Base-by-base conservation (phyloP, 2,329 filamentous ascomycete species). In the Pyrenophora graminea region DNA sequence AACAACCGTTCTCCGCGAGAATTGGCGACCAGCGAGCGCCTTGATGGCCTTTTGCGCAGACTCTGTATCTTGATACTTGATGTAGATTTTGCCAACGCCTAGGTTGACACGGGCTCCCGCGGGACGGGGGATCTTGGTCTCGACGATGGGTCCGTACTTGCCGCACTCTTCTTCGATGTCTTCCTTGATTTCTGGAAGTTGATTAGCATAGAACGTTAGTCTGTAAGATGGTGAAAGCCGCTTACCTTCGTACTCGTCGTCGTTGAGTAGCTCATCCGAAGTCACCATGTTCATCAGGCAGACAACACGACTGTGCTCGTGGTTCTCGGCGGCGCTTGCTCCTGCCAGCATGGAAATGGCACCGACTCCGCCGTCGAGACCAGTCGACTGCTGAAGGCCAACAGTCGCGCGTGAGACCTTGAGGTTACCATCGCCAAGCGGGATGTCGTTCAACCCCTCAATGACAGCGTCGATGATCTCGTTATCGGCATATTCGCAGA, bases 251-350 rank as follows among this genome's bases (percentile, higher is more conserved):
- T 97, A 97, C 68, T 99, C 94, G 31, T 97, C 92, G 44, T 86
- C 87, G 69, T 97, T 92, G 76, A 97, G 85, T 19, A 99, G 79
- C 75, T 99, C 94, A 65, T 99, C 94, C 0, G 91, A 82, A 0
- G 94, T 99, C 31, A 99, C 93, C 94, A 99, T 99, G 79, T 99
- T 99, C 68, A 99, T 84, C 55, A 99, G 79, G 76, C 96, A 93
- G 54, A 99, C 74, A 13, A 99, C 93, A 48, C 90, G 85, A 59
- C 89, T 89, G 53, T 87, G 85, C 62, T 96, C 91, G 30, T 89
- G 80, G 30, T 63, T 56, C 53, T 92, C 89, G 48, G 82, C 82
- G 32, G 89, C 88, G 3, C 87, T 90, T 17, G 94, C 96, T 51
- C 93, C 92, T 32, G 94, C 94, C 64, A 99, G 89, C 84, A 97